A percentile compares a stretch with the other conserved stretches of the same genome.
These are phyloP conservation scores for Aspergillus egyptiacus DNA, from an alignment of 495 filamentous ascomycete species.

Conservation along the genomic window DNA sequence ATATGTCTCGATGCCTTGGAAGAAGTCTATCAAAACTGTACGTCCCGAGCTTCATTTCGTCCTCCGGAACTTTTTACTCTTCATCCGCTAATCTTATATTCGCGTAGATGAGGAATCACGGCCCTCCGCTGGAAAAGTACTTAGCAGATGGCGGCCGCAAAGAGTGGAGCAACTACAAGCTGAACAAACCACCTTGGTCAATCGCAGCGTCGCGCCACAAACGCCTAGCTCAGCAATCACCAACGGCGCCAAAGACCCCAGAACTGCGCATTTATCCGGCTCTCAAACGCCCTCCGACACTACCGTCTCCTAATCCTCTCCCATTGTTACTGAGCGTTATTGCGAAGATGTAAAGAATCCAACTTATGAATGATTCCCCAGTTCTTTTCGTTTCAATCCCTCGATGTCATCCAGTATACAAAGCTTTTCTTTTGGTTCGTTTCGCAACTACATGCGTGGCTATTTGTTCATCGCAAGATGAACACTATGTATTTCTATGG, in stretches of 20 bases:
- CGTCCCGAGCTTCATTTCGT: slow-evolving; percentile 5
- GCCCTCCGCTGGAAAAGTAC: slow-evolving; percentile 38
- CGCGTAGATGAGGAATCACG: slow-evolving; percentile 42
- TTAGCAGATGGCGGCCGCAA: slow-evolving; percentile 40
- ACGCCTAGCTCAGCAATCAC: neutral
- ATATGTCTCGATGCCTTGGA: slow-evolving; percentile 76
- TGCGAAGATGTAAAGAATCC: neutral
- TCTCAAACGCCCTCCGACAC: neutral
- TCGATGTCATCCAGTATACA: neutral
- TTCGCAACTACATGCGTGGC: neutral
- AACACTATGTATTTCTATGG: neutral
- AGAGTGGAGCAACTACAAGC: slow-evolving; percentile 15
- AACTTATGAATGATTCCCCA: neutral
- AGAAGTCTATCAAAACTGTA: slow-evolving; percentile 72
- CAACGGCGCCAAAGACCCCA: slow-evolving; percentile 5
- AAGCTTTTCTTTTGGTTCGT: neutral
- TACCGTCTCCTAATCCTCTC: neutral
- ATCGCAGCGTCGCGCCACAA: slow-evolving; percentile 9
- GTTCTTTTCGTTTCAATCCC: neutral
- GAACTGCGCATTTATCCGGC: neutral
- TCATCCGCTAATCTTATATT: slow-evolving; percentile 12
- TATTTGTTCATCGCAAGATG: neutral
- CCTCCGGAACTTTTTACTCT: neutral
- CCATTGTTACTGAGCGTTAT: neutral
- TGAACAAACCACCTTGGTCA: slow-evolving; percentile 14